Conservation (phyloP, 495 filamentous ascomycete genomes). For the Lepraria neglecta region DNA sequence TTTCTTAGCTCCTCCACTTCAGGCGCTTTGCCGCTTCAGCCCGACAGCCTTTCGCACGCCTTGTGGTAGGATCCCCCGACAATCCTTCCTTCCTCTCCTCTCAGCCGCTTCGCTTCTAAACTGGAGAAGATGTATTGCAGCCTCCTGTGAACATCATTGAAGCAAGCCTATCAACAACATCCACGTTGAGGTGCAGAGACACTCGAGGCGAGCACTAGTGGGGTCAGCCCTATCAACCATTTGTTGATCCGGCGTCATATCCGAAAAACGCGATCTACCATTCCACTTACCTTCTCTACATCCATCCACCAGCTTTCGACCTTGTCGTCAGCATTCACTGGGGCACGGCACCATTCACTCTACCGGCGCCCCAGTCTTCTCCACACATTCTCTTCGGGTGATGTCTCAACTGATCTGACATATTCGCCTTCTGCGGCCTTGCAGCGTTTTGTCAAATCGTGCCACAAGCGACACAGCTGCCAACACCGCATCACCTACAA, state of each 20-base stretch:
- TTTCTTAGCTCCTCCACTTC: background rate
- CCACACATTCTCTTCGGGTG: background rate
- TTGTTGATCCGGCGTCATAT: constrained; percentile 13
- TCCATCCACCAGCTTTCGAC: background rate
- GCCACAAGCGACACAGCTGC: constrained; percentile 10
- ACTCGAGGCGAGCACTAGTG: constrained; percentile 9
- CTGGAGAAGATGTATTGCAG: constrained; percentile 6
- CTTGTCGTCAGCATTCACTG: background rate
- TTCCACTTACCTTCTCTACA: background rate
- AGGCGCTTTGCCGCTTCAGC: background rate
- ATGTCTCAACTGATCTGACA: background rate
- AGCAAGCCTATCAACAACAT: constrained; percentile 13
- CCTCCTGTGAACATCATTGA: background rate
- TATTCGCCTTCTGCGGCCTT: constrained; percentile 7
- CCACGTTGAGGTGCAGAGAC: constrained; percentile 13
- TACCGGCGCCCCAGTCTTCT: background rate
- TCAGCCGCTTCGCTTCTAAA: constrained; percentile 7
- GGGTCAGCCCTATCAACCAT: background rate
- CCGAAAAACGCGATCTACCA: background rate
- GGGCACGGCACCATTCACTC: constrained; percentile 2
- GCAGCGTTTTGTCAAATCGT: constrained; percentile 7
- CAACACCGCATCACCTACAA: background rate
- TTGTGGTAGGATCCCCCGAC: background rate
- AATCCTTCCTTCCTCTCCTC: constrained; percentile 1
- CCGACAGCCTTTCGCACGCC: constrained; percentile 7